A percentile compares a stretch with the other conserved stretches of the same genome.
Conservation (phyloP, 225 moss, liverwort and hornwort genomes). For the Bryoerythrophyllum caledonicum region DNA sequence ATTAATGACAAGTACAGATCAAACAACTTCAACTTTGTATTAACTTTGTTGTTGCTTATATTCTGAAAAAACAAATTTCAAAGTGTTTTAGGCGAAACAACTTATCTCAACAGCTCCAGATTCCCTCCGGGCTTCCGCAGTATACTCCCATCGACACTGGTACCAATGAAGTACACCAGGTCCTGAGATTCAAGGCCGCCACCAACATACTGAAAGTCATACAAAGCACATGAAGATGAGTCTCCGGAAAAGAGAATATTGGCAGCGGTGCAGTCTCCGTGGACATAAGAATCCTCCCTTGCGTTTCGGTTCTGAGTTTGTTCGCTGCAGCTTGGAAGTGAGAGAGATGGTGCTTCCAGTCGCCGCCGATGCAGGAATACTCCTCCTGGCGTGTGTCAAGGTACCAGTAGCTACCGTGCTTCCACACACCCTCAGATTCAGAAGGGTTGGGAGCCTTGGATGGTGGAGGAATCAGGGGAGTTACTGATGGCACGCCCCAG, state of each 20-base stretch:
- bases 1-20: no score
- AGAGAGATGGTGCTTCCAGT: conserved; percentile 32
- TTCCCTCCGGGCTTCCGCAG: conserved; percentile 45
- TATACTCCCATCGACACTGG: conserved; percentile 45
- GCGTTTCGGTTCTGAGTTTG: conserved; percentile 40
- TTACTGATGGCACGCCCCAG: conserved; percentile 30
- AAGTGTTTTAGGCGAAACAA: no score
- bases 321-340: conserved; percentile 46
- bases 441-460: conserved; percentile 25
- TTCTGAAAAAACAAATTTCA: no score
- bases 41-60: no score
- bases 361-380: conserved; percentile 39
- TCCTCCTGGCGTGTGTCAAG: conserved; percentile 56
- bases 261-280: conserved; percentile 58
- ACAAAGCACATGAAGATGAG: conserved; percentile 41
- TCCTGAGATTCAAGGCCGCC: conserved; percentile 54
- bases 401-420: conserved; percentile 56
- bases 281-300: conserved; percentile 46
- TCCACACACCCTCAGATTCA: conserved; percentile 40
- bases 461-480: conserved; percentile 30
- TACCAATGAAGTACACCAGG: conserved; percentile 52
- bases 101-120: conserved; percentile 33
- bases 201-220: conserved; percentile 58
- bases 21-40: no score
- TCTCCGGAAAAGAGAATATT: conserved; percentile 49